Evolutionary conservation across 352 stramenopile species (phyloP).

Genomic region (Phytophthora megakarya): DNA sequence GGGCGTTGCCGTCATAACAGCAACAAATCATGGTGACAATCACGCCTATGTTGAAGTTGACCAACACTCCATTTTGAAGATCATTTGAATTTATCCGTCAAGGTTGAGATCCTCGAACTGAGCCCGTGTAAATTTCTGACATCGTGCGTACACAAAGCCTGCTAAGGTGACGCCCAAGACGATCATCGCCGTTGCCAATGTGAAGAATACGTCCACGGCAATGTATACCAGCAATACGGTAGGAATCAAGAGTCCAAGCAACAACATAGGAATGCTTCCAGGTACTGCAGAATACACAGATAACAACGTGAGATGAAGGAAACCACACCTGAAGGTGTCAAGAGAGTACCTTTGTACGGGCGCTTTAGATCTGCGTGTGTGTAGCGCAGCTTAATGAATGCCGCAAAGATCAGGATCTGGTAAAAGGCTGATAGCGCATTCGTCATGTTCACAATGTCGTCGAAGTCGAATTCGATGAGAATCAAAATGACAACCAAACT

Average conservation of each 20-base stretch:
- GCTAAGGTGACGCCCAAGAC: constrained; percentile 43
- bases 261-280: constrained; percentile 42
- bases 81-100: constrained; percentile 22
- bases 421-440: constrained; percentile 91
- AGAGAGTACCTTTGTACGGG: constrained; percentile 44
- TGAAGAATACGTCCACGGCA: constrained; percentile 52
- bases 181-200: constrained; percentile 45
- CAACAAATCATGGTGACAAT: constrained; percentile 7
- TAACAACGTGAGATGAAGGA: constrained; percentile 15
- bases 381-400: constrained; percentile 90
- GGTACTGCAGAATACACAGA: constrained; percentile 31
- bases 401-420: constrained; percentile 87
- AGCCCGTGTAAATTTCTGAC: constrained; percentile 48
- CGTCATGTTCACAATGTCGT: constrained; percentile 84
- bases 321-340: not conserved
- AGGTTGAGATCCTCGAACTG: constrained; percentile 46
- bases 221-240: constrained; percentile 50
- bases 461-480: constrained; percentile 68
- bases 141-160: constrained; percentile 44
- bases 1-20: no score
- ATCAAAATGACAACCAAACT: constrained; percentile 57
- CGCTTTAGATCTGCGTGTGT: constrained; percentile 41
- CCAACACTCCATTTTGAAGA: no score
- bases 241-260: constrained; percentile 41
- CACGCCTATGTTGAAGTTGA: constrained; percentile 2